Evolutionary conservation across 331 rosid species (phyloP).

Genomic region (Malus hybrid): DNA sequence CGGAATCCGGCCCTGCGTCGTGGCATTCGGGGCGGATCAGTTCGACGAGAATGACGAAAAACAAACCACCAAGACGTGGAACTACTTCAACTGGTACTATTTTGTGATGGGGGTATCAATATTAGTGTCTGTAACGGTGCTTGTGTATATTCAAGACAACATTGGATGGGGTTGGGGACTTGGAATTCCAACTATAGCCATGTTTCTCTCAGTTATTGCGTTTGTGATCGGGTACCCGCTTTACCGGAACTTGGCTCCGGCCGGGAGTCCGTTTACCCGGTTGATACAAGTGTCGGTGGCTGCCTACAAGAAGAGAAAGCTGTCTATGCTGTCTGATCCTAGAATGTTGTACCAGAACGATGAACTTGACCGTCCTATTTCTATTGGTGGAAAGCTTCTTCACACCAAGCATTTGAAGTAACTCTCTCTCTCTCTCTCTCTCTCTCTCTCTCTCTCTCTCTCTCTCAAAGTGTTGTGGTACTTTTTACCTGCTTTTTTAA

Average conservation of each 20-base stretch:
- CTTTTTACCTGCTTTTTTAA: background rate
- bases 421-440: background rate
- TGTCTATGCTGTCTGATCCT: constrained; percentile 16
- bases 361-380: constrained; percentile 59
- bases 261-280: constrained; percentile 93
- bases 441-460: background rate
- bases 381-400: constrained; percentile 53
- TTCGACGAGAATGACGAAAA: constrained; percentile 68
- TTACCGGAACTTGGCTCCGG: constrained; percentile 69
- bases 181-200: constrained; percentile 68
- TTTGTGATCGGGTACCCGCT: constrained; percentile 72
- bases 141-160: constrained; percentile 86
- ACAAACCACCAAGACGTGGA: constrained; percentile 60
- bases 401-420: constrained; percentile 63
- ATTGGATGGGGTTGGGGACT: constrained; percentile 93
- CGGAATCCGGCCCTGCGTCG: constrained; percentile 96
- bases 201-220: constrained; percentile 59
- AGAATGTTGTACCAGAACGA: constrained; percentile 49
- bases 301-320: constrained; percentile 60
- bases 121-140: constrained; percentile 77
- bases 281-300: constrained; percentile 59
- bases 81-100: constrained; percentile 89
- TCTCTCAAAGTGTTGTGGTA: background rate
- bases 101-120: constrained; percentile 75
- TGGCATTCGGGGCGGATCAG: constrained; percentile 94